phyloP scores from a whole-genome alignment of 352 stramenopile genomes.

The Pythium guiyangense region DNA sequence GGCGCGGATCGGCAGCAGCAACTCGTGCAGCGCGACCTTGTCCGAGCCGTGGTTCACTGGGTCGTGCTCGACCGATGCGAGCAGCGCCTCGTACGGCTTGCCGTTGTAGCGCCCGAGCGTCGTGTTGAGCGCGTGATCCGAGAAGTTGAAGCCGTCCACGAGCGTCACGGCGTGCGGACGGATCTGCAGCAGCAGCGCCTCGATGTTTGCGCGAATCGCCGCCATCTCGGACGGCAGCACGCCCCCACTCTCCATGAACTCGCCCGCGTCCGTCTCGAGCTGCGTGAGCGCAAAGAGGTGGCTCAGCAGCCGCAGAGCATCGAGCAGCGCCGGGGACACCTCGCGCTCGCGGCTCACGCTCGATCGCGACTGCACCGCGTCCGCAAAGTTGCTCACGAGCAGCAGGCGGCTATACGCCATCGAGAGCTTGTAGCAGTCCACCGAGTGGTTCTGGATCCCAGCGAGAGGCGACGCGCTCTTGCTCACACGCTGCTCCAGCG shows the following conservation, averaged over 20 bases:
- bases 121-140: conserved; percentile 67
- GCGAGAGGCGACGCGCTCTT: conserved; percentile 22
- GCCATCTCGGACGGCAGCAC: conserved; percentile 41
- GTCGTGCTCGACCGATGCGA: conserved; percentile 52
- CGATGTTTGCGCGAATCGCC: conserved; percentile 43
- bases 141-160: conserved; percentile 80
- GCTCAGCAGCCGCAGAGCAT: conserved; percentile 52
- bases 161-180: conserved; percentile 67
- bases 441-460: conserved; percentile 55
- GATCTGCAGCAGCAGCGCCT: conserved; percentile 43
- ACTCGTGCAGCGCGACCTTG: conserved; percentile 57
- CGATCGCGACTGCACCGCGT: conserved; percentile 20
- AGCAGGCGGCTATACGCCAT: conserved; percentile 55
- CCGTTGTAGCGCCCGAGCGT: conserved; percentile 68
- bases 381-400: conserved; percentile 43
- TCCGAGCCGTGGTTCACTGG: conserved; percentile 56
- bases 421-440: conserved; percentile 57
- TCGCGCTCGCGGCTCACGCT: conserved; percentile 27
- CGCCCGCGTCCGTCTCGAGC: conserved; percentile 49
- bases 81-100: conserved; percentile 70
- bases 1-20: conserved; percentile 56
- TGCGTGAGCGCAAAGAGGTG: conserved; percentile 74
- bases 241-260: conserved; percentile 63
- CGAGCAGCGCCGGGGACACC: conserved; percentile 17
- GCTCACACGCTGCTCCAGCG: conserved; percentile 29